Evolutionary conservation across 176 grass and related monocot species (phyloP).

Genomic region (Carex myosuroides): DNA sequence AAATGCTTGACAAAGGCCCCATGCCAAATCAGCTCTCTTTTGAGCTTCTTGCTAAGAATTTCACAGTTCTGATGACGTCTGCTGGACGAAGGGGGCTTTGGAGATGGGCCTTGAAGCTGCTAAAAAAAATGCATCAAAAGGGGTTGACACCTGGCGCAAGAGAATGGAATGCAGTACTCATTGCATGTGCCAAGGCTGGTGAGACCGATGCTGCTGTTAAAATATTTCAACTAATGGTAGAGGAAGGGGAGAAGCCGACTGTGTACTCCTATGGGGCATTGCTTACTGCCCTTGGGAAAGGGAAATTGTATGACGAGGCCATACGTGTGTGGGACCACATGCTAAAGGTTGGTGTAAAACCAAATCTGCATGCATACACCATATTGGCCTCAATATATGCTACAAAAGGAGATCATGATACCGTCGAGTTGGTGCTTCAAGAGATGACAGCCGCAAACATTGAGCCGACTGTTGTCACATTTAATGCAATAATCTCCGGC

Average conservation of each 20-base stretch:
- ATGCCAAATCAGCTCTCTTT: conserved; percentile 68
- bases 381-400: conserved; percentile 66
- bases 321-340: conserved; percentile 76
- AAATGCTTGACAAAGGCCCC: conserved; percentile 64
- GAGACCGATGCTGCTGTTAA: conserved; percentile 53
- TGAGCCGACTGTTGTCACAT: conserved; percentile 70
- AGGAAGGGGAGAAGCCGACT: conserved; percentile 54
- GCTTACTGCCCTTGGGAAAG: conserved; percentile 75
- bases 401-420: conserved; percentile 46
- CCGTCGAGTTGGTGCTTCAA: conserved; percentile 38
- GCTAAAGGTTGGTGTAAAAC: conserved; percentile 55
- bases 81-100: conserved; percentile 65
- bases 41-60: conserved; percentile 64
- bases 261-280: conserved; percentile 74
- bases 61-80: conserved; percentile 58
- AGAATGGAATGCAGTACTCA: conserved; percentile 84
- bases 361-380: conserved; percentile 79
- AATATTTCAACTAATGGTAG: conserved; percentile 70
- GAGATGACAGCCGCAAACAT: conserved; percentile 50
- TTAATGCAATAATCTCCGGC: conserved; percentile 74
- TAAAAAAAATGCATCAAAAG: conserved; percentile 84
- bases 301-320: conserved; percentile 61
- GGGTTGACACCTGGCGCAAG: conserved; percentile 52
- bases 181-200: conserved; percentile 75
- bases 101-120: conserved; percentile 66